Evolutionary conservation across 495 filamentous ascomycete genomes (phyloP).

Genomic region (Penicillium arizonense): DNA sequence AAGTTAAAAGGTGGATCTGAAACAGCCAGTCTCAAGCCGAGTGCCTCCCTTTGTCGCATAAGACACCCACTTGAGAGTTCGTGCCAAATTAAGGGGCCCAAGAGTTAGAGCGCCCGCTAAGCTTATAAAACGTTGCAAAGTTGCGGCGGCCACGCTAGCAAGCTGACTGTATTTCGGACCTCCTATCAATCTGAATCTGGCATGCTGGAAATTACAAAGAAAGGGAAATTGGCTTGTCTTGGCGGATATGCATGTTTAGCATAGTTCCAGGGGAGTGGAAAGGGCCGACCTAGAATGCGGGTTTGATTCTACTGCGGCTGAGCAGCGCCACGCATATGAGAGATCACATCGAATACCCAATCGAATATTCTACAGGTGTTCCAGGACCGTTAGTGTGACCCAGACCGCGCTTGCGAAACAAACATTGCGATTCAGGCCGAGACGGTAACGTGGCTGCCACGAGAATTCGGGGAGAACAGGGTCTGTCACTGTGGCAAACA

Average conservation of each 20-base stretch:
- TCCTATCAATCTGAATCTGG: background rate
- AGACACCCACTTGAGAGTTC: background rate
- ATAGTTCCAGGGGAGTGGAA: background rate
- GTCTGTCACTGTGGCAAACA: constrained; percentile 6
- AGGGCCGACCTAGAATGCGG: background rate
- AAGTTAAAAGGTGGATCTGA: constrained; percentile 6
- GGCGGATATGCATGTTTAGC: background rate
- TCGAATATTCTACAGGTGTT: constrained; percentile 23
- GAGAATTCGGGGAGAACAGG: constrained; percentile 27
- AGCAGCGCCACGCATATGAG: background rate
- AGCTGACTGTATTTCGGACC: constrained; percentile 2
- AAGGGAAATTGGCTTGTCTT: too few relatives aligned
- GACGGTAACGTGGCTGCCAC: constrained; percentile 44
- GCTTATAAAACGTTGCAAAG: background rate
- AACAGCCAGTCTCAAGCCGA: constrained; percentile 7
- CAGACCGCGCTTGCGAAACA: constrained; percentile 4
- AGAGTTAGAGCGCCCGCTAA: background rate
- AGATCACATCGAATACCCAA: background rate
- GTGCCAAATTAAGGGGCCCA: too few relatives aligned
- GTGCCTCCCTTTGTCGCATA: background rate
- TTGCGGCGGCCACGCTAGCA: background rate
- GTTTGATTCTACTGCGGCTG: background rate
- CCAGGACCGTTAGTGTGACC: constrained; percentile 13
- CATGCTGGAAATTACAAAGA: too few relatives aligned
- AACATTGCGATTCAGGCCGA: constrained; percentile 5